A percentile compares a stretch with the other conserved stretches of the same genome.
Conservation (phyloP, 345 rosid genomes). For the Sonneratia caseolaris region DNA sequence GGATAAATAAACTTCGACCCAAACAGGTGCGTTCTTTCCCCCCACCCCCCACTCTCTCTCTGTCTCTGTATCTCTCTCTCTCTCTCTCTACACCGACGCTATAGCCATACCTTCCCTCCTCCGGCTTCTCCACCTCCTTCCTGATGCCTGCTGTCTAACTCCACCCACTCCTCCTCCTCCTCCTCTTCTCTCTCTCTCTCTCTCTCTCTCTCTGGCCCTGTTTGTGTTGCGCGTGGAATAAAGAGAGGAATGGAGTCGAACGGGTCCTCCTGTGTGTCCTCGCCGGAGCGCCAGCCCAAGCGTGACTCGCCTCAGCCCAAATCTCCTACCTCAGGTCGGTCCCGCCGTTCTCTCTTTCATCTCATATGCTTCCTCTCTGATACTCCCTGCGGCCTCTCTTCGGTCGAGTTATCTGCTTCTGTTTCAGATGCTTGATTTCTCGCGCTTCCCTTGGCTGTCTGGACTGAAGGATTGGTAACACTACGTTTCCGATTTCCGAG, state of each 20-base stretch:
- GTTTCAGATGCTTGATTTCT: not conserved
- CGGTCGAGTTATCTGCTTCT: not conserved
- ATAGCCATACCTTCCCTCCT: not conserved
- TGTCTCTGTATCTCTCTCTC: not conserved
- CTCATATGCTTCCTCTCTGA: slow-evolving; percentile 22
- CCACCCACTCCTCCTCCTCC: too few relatives aligned
- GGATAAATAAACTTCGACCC: too few relatives aligned
- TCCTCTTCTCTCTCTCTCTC: not conserved
- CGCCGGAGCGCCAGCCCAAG: slow-evolving; percentile 61
- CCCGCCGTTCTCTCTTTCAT: slow-evolving; percentile 19
- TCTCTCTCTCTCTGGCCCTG: not conserved
- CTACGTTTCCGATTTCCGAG: not conserved
- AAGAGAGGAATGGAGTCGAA: slow-evolving; percentile 59
- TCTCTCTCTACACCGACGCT: slow-evolving; percentile 6
- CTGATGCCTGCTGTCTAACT: not conserved
- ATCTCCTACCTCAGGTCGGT: slow-evolving; percentile 60
- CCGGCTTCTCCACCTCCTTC: not conserved
- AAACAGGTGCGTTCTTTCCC: too few relatives aligned
- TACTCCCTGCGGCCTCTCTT: not conserved
- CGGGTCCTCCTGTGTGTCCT: slow-evolving; percentile 68
- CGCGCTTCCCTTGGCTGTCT: not conserved
- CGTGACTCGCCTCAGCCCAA: slow-evolving; percentile 62
- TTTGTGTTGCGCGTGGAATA: not conserved
- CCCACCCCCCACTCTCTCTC: too few relatives aligned
- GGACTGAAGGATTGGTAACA: not conserved